Base-by-base conservation (phyloP, 2,329 filamentous ascomycete genomes). In the Aspergillus hortae region DNA sequence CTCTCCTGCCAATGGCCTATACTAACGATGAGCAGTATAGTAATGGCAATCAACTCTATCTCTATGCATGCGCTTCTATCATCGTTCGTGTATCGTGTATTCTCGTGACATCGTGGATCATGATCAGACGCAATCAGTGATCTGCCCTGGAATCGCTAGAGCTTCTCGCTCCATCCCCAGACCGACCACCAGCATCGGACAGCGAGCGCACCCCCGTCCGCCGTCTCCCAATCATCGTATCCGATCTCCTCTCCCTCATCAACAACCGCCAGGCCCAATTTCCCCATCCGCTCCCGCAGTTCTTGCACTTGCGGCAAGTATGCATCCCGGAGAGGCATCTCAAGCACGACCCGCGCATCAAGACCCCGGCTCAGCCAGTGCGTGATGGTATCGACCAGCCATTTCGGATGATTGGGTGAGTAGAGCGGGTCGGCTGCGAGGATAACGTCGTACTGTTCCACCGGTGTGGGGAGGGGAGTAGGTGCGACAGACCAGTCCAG, bases 371-470 rank as follows among this genome's bases (percentile, higher is more conserved):
- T 79, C 10, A 96, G 77, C 72, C 91, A 90, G 36, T 80, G 73
- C 9, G 78, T 72, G 42, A 97, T 85, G 12, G 89, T 86, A 12
- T 84, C 77, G 0, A 86, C 84, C 19, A 97, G 80, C 63, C 94
- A 82, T 3, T 69, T 72, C 0, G 92, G 90, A 65, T 97, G 94
- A 4, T 88, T 81, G 45, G 91, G 81, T 43, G 92, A 90, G 71
- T 97, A 97, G 17, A 99, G 76, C 0, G 90, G 83, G 69, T 99
- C 94, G 2, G 92, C 90, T 2, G 85, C 90, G 2, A 99, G 78
- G 41, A 97, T 84, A 49, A 96, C 74, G 77, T 87, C 68, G 58
- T 74, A 78, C 41, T 65, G 69, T 38, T 71, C 69, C 21, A 68
- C 61, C 5, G 61, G 56, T 2, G 63, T 57, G 14, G 66, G 65